phyloP scores from a whole-genome alignment of 352 stramenopile genomes.

The Phytophthora europaea region DNA sequence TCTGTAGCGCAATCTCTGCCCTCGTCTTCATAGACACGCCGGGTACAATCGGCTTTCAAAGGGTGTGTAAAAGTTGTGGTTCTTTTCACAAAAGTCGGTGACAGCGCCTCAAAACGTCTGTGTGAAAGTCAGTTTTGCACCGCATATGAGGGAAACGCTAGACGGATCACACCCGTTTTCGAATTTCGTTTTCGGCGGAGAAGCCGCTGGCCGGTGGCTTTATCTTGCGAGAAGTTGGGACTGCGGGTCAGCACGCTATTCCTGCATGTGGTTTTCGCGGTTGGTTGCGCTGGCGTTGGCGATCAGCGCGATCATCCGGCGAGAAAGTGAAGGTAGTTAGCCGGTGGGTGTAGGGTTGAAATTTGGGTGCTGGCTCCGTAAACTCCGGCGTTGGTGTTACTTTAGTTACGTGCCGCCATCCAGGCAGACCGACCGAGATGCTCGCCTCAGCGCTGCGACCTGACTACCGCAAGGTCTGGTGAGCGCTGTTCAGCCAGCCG shows the following conservation, averaged over 20 bases:
- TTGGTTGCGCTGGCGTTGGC: conserved; percentile 1
- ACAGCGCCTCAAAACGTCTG: neutral
- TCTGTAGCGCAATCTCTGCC: conserved; percentile 24
- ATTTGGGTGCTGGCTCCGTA: conserved; percentile 4
- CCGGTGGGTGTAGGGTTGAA: conserved; percentile 32
- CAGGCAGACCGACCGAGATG: neutral
- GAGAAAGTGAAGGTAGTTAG: neutral
- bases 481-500: too few species aligned
- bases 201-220: neutral
- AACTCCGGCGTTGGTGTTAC: conserved; percentile 4
- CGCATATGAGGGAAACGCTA: neutral
- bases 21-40: conserved; percentile 22
- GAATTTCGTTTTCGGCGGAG: conserved; percentile 10
- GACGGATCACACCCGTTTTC: neutral
- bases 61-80: neutral
- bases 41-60: conserved; percentile 16
- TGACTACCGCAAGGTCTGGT: too few species aligned
- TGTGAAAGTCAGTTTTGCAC: neutral
- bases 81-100: neutral
- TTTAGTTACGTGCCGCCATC: neutral
- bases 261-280: neutral
- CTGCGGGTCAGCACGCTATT: conserved; percentile 12
- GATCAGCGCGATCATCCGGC: conserved; percentile 1
- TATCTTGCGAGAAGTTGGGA: conserved; percentile 1
- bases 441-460: neutral